Percentiles rank a stretch among this genome's conserved stretches.
These are phyloP conservation scores for Macrophomina tecta DNA, from an alignment of 2,329 filamentous ascomycete genomes.

Conservation along the genomic window DNA sequence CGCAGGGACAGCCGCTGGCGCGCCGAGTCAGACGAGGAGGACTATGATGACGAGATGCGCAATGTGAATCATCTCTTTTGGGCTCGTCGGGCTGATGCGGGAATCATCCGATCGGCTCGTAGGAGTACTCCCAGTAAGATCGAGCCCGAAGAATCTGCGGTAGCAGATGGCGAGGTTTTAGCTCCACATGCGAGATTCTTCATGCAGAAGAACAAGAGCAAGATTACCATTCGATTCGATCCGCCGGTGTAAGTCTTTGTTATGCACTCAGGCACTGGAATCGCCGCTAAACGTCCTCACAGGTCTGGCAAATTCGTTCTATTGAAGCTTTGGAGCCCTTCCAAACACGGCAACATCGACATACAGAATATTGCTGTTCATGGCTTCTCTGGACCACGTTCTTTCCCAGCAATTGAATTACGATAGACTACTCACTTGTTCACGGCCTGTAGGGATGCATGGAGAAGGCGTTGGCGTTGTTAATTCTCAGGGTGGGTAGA, in stretches of 20 bases:
- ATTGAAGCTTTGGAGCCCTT: conserved; percentile 87
- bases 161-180: conserved; percentile 55
- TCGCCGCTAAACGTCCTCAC: conserved; percentile 17
- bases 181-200: conserved; percentile 80
- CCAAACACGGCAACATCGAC: conserved; percentile 79
- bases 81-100: conserved; percentile 40
- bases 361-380: conserved; percentile 84
- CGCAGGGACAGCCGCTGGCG: conserved; percentile 47
- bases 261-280: no score
- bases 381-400: conserved; percentile 85
- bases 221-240: conserved; percentile 85
- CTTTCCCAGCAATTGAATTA: conserved; percentile 73
- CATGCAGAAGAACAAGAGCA: conserved; percentile 81
- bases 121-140: conserved; percentile 44
- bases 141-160: conserved; percentile 36
- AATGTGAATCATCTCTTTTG: conserved; percentile 40
- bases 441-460: neutral
- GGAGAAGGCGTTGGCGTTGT: neutral
- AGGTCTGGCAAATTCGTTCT: conserved; percentile 81
- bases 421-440: conserved; percentile 46
- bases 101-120: conserved; percentile 35
- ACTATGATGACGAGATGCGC: conserved; percentile 42
- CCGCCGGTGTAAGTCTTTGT: conserved; percentile 66
- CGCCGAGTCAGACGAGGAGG: conserved; percentile 45
- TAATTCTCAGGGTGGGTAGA: neutral